Conservation (phyloP, 768 basidiomycete genomes). For the Steccherinum ochraceum region DNA sequence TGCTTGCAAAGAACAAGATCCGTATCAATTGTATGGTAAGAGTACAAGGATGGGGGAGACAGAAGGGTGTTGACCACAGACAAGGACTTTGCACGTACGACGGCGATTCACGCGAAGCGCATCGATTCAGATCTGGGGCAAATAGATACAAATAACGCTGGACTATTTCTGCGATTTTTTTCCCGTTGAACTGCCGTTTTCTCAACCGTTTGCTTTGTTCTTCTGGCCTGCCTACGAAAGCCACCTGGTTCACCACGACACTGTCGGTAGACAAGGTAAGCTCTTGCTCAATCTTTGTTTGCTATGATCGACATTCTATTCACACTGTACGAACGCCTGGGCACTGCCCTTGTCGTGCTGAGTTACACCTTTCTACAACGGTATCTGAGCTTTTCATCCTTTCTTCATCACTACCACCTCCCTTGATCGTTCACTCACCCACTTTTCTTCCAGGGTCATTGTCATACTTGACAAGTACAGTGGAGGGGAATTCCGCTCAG, state of each 20-base stretch:
- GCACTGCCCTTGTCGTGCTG: conserved; percentile 39
- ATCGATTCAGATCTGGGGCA: background rate
- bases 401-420: background rate
- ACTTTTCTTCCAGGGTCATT: no score
- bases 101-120: no score
- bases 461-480: no score
- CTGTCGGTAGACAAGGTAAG: conserved; percentile 16
- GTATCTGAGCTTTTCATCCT: conserved; percentile 57
- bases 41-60: no score
- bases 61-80: no score
- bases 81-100: no score
- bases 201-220: no score
- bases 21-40: no score
- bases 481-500: no score
- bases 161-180: background rate
- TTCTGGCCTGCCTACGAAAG: no score
- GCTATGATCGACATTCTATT: conserved; percentile 50
- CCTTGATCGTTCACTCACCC: background rate
- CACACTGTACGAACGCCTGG: conserved; percentile 68
- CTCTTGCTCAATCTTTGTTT: conserved; percentile 24
- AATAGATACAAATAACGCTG: background rate
- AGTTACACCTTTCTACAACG: conserved; percentile 67
- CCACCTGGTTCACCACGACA: no score
- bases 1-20: no score
- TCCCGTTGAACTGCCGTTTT: background rate